phyloP scores from a whole-genome alignment of 805 yeast genomes.

The Trichomonascus vanleenenianus region DNA sequence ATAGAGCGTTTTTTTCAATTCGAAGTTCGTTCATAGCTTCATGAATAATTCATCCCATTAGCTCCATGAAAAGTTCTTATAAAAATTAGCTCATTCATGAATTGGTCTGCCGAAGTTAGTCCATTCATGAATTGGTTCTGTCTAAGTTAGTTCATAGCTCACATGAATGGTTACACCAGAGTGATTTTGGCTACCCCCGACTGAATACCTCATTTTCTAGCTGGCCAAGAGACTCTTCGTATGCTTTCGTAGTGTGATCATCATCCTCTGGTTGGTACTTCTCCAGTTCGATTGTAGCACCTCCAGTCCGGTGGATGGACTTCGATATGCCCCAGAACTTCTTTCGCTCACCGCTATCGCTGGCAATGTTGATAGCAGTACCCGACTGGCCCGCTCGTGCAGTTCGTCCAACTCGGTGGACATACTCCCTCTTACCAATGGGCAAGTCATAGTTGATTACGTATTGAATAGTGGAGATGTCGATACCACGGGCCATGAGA shows the following conservation, averaged over 20 bases:
- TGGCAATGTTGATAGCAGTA: conserved; percentile 60
- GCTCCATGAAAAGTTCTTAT: too few relatives aligned
- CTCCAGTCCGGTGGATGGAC: conserved; percentile 21
- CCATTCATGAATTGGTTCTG: too few relatives aligned
- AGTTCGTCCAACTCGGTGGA: conserved; percentile 95
- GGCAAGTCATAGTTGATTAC: conserved; percentile 93
- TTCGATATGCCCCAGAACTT: conserved; percentile 33
- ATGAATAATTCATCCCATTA: too few relatives aligned
- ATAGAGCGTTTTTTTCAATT: too few relatives aligned
- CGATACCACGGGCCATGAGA: conserved; percentile 92
- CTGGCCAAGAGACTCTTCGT: conserved; percentile 12
- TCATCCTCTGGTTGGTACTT: conserved; percentile 5
- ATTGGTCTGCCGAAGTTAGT: too few relatives aligned
- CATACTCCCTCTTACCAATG: conserved; percentile 78
- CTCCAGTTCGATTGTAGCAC: conserved; percentile 9
- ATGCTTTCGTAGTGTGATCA: conserved; percentile 9
- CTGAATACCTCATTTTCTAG: conserved; percentile 16
- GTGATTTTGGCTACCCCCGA: too few relatives aligned
- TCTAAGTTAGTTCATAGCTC: too few relatives aligned
- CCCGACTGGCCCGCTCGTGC: conserved; percentile 88
- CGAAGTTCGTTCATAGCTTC: too few relatives aligned
- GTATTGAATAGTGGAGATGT: conserved; percentile 56
- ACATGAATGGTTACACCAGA: too few relatives aligned
- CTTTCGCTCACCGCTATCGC: conserved; percentile 70
- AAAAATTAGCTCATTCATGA: too few relatives aligned